Base-by-base conservation (phyloP, 2,329 filamentous ascomycete species). In the Tolypocladium capitatum region DNA sequence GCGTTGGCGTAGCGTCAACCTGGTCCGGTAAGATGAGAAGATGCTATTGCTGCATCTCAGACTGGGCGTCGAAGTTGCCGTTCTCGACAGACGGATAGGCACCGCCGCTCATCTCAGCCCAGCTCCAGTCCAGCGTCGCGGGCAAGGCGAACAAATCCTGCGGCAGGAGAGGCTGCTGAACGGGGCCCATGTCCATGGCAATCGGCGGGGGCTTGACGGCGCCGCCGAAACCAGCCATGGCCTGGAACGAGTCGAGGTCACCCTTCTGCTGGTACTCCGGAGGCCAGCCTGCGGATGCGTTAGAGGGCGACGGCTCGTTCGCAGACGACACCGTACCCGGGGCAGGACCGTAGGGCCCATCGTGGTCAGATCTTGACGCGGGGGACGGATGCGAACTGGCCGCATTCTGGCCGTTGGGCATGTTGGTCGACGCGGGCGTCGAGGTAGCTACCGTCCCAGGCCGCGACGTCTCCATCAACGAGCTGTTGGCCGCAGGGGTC, bases 131-230 rank as follows among this genome's bases (percentile, higher is more conserved):
- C 21, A 97, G 75, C 3, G 87, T 94, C 83, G 95, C 94, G 1
- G 91, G 90, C 78, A 97, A 83, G 63, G 91, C 85, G 81, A 92
- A 98, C 27, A 97, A 67, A 66, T 97, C 92, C 57, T 91, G 88
- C 5, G 92, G 91, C 21, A 97, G 80, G 58, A 95, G 84, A 0
- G 90, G 90, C 55, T 94, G 86, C 58, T 90, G 84, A 60, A 90
- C 89, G 36, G 53, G 53, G 8, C 59, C 60, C n/a, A 60, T 60
- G 7, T 46, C 46, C 43, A 50, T 32, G 5, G 51, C 24, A 10
- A 52, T 16, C 9, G 48, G 38, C 4, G 51, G 51, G 8, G 51
- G 48, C 13, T 47, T 46, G 58, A 52, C 16, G 50, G 50, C 40
- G 63, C 61, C 31, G 63, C 63, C 48, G 64, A 73, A 73, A 4